Evolutionary conservation across 2,329 filamentous ascomycete species (phyloP).

Genomic region (Elsinoe arachidis): DNA sequence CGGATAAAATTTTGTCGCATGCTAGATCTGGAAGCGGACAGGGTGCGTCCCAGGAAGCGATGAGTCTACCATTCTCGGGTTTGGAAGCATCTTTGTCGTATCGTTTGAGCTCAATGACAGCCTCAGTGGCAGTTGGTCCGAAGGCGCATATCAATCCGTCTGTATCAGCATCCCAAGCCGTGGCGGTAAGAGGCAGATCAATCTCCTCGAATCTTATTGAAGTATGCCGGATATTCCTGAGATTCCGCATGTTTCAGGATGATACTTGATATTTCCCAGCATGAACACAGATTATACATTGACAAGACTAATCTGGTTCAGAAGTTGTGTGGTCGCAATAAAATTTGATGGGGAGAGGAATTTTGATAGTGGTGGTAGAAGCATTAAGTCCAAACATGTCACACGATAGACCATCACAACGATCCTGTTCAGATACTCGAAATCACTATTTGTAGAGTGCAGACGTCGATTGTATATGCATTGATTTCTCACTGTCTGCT

Average conservation of each 20-base stretch:
- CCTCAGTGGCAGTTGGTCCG: slow-evolving; percentile 63
- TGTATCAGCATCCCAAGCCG: slow-evolving; percentile 74
- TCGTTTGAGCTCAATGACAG: slow-evolving; percentile 64
- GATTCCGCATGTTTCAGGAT: slow-evolving; percentile 65
- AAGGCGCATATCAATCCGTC: slow-evolving; percentile 75
- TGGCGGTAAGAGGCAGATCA: slow-evolving; percentile 59
- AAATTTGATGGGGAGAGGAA: neutral
- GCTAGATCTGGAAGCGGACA: slow-evolving; percentile 67
- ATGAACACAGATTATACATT: neutral
- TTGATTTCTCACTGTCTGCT: slow-evolving; percentile 16
- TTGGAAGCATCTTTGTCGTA: slow-evolving; percentile 34
- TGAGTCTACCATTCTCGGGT: slow-evolving; percentile 37
- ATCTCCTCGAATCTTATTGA: slow-evolving; percentile 50
- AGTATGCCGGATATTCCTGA: slow-evolving; percentile 66
- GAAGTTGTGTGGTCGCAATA: neutral
- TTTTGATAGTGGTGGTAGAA: neutral
- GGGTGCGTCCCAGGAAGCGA: slow-evolving; percentile 84
- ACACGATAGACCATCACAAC: too few relatives aligned
- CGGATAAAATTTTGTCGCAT: slow-evolving; percentile 64
- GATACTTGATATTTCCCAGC: neutral
- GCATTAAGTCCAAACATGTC: neutral
- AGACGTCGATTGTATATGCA: slow-evolving; percentile 16
- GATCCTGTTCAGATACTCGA: too few relatives aligned
- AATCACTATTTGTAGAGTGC: neutral
- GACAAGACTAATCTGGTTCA: neutral